These are phyloP conservation scores for Dipteronia dyeriana DNA, from an alignment of 345 rosid genomes.

Conservation along the genomic window DNA sequence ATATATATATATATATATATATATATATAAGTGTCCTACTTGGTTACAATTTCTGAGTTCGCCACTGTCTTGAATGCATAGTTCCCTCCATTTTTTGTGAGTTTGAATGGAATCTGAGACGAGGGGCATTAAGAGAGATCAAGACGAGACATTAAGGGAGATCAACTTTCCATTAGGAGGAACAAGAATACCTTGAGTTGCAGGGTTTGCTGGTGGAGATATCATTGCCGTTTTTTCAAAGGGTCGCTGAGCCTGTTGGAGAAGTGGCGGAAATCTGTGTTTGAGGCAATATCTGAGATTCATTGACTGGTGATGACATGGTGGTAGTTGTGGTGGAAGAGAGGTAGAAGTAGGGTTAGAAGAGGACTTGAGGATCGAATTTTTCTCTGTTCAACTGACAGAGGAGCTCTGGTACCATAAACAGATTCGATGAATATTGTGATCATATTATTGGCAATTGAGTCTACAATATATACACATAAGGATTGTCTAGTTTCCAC, in stretches of 20 bases:
- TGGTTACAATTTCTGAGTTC: too few relatives aligned
- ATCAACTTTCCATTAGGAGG: constrained; percentile 1
- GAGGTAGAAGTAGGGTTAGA: not conserved
- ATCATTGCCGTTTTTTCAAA: not conserved
- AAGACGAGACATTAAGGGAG: constrained; percentile 11
- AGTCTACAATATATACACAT: too few relatives aligned
- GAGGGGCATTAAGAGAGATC: constrained; percentile 12
- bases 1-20: too few relatives aligned
- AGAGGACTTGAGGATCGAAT: too few relatives aligned
- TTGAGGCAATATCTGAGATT: not conserved
- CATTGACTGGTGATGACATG: too few relatives aligned
- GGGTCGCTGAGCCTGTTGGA: not conserved
- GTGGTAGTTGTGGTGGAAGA: not conserved
- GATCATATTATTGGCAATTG: too few relatives aligned
- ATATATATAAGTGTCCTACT: too few relatives aligned
- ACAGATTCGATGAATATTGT: not conserved
- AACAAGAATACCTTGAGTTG: not conserved
- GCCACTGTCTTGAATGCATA: too few relatives aligned
- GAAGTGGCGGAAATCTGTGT: not conserved
- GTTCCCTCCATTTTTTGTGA: not conserved
- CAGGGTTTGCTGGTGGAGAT: not conserved
- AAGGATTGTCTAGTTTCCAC: too few relatives aligned
- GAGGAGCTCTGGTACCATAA: not conserved
- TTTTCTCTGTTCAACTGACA: not conserved
- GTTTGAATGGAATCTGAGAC: not conserved